Evolutionary conservation across 2,329 filamentous ascomycete species (phyloP).

Genomic region (Tricladium varicosporioides): DNA sequence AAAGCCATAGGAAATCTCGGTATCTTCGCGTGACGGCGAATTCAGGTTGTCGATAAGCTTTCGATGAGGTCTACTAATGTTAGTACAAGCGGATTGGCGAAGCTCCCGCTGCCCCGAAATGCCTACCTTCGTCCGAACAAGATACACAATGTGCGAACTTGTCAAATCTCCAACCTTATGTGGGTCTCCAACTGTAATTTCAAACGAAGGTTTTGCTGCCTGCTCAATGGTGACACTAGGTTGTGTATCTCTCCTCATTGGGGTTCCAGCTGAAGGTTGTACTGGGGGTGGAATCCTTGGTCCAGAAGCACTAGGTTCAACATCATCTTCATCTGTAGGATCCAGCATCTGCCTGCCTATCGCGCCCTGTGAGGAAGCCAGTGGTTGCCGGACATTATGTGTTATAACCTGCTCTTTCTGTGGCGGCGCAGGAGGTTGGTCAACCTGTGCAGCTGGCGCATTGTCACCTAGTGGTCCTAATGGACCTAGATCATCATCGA

Average conservation of each 20-base stretch:
- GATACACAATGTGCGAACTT: slow-evolving; percentile 96
- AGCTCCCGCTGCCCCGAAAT: too few species aligned
- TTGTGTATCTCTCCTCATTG: slow-evolving; percentile 51
- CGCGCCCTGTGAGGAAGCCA: slow-evolving; percentile 45
- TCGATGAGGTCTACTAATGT: slow-evolving; percentile 74
- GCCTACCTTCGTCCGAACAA: slow-evolving; percentile 83
- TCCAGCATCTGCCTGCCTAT: slow-evolving; percentile 54
- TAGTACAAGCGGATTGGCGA: neutral
- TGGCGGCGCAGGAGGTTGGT: slow-evolving; percentile 66
- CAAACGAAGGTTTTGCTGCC: slow-evolving; percentile 86
- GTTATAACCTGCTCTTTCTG: slow-evolving; percentile 65
- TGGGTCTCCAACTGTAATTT: slow-evolving; percentile 90
- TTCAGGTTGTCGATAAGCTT: slow-evolving; percentile 88
- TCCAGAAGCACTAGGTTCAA: slow-evolving; percentile 43
- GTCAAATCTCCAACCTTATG: slow-evolving; percentile 97
- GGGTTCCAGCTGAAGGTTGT: slow-evolving; percentile 53
- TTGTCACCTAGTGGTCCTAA: slow-evolving; percentile 64
- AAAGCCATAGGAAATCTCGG: slow-evolving; percentile 96
- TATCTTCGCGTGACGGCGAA: slow-evolving; percentile 94
- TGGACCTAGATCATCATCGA: slow-evolving; percentile 72
- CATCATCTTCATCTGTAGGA: slow-evolving; percentile 69
- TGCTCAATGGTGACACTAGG: slow-evolving; percentile 91
- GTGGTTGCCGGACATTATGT: slow-evolving; percentile 47
- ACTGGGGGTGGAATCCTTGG: slow-evolving; percentile 67
- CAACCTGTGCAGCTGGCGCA: slow-evolving; percentile 35